phyloP scores from a whole-genome alignment of 2,329 filamentous ascomycete species.

The Albifimbria verrucaria region DNA sequence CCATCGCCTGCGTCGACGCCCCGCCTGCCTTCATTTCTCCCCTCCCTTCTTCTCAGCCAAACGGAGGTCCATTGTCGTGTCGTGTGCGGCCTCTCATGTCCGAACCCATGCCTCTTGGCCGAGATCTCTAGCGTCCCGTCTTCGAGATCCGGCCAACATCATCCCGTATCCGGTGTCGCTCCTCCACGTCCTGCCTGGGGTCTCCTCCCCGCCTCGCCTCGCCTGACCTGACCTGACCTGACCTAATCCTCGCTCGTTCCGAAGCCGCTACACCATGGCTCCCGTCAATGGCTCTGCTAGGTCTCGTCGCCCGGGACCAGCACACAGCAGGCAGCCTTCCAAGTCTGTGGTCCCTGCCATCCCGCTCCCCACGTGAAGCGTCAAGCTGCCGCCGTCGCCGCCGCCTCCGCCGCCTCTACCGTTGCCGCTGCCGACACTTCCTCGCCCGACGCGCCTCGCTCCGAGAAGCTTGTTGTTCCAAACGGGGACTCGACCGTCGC shows the following conservation, averaged over 20 bases:
- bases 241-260: too few relatives aligned
- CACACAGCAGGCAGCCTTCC: conserved; percentile 23
- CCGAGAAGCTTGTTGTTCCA: neutral
- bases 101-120: conserved; percentile 28
- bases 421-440: conserved; percentile 6
- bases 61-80: conserved; percentile 3
- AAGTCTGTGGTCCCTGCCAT: conserved; percentile 35
- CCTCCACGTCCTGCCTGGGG: too few relatives aligned
- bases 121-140: conserved; percentile 25
- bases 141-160: conserved; percentile 23
- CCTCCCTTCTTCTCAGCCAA: conserved; percentile 5
- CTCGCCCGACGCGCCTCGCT: neutral
- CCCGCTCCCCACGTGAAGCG: conserved; percentile 36
- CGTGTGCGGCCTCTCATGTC: conserved; percentile 15
- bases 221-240: too few relatives aligned
- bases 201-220: too few relatives aligned
- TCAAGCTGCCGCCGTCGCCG: conserved; percentile 29
- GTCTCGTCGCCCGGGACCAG: conserved; percentile 25
- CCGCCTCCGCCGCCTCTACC: conserved; percentile 18
- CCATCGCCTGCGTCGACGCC: neutral
- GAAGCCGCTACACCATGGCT: too few relatives aligned
- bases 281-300: conserved; percentile 29
- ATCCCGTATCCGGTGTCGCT: too few relatives aligned
- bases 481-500: neutral
- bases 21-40: neutral